These are phyloP conservation scores for Polygonum aviculare DNA, from an alignment of 148 eudicot genomes.

Conservation along the genomic window DNA sequence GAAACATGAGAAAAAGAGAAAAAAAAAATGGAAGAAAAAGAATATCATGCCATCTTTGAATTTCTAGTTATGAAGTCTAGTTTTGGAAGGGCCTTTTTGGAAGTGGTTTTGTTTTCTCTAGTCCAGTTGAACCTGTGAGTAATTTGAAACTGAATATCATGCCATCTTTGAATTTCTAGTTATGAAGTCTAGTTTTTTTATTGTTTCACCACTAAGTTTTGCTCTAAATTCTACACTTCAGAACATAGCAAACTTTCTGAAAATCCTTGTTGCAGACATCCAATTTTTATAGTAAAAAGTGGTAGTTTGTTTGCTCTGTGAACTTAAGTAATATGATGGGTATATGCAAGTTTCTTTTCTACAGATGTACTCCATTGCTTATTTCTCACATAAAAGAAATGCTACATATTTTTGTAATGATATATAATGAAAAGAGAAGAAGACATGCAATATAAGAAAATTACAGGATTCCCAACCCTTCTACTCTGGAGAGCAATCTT, in stretches of 20 bases:
- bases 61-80: no score
- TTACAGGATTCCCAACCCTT: not conserved
- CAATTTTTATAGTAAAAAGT: not conserved
- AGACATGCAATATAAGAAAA: not conserved
- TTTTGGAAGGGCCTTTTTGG: no score
- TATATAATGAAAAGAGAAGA: not conserved
- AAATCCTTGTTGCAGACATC: not conserved
- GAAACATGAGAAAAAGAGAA: not conserved
- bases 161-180: not conserved
- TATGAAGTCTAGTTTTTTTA: not conserved
- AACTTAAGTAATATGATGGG: not conserved
- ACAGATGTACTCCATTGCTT: not conserved
- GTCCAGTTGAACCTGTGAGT: not conserved
- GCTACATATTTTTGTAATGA: not conserved
- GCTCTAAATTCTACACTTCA: no score
- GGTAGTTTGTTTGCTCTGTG: not conserved
- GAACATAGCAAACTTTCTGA: not conserved
- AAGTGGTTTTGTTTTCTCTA: not conserved
- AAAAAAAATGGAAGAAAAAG: not conserved
- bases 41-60: no score
- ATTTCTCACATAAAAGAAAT: not conserved
- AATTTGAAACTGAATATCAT: not conserved
- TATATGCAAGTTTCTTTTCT: not conserved
- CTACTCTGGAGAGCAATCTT: not conserved
- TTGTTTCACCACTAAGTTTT: no score